These are phyloP conservation scores for Stagonosporopsis tanaceti DNA, from an alignment of 2,329 filamentous ascomycete species.

Conservation along the genomic window DNA sequence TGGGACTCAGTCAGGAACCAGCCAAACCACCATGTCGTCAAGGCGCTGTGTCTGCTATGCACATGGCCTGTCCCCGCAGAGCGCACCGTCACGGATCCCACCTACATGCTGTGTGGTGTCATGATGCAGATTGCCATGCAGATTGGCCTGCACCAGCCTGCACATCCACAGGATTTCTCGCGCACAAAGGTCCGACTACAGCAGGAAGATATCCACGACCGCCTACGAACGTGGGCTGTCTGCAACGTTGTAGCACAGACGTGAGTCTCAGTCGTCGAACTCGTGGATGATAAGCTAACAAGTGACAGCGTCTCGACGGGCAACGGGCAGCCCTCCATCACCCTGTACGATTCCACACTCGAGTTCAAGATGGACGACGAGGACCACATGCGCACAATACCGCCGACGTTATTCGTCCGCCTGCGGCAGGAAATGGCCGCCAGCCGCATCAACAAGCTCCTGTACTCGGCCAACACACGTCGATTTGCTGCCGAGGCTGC, in stretches of 20 bases:
- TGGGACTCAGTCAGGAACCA: constrained; percentile 83
- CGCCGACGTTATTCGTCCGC: constrained; percentile 47
- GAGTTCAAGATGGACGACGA: constrained; percentile 50
- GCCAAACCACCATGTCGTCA: constrained; percentile 81
- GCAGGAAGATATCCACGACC: constrained; percentile 79
- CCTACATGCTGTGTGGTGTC: constrained; percentile 80
- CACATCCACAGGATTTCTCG: constrained; percentile 84
- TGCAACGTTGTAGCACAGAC: constrained; percentile 84
- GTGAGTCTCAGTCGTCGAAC: constrained; percentile 47
- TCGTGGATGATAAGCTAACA: constrained; percentile 19
- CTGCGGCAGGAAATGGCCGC: constrained; percentile 51
- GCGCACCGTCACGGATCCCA: constrained; percentile 80
- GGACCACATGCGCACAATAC: constrained; percentile 48
- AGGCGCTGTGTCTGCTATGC: constrained; percentile 80
- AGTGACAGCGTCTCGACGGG: constrained; percentile 76
- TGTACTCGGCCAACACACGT: constrained; percentile 46
- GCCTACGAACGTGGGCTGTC: constrained; percentile 82
- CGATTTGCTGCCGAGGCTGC: constrained; percentile 43
- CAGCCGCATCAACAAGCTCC: constrained; percentile 48
- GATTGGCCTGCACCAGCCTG: constrained; percentile 81
- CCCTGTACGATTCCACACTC: constrained; percentile 77
- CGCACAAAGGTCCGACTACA: constrained; percentile 76
- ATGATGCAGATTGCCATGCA: constrained; percentile 90
- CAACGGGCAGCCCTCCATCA: constrained; percentile 82
- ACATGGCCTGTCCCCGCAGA: constrained; percentile 86